phyloP scores from a whole-genome alignment of 768 basidiomycete species.

The Tylopilus plumbeoviolaceoides region DNA sequence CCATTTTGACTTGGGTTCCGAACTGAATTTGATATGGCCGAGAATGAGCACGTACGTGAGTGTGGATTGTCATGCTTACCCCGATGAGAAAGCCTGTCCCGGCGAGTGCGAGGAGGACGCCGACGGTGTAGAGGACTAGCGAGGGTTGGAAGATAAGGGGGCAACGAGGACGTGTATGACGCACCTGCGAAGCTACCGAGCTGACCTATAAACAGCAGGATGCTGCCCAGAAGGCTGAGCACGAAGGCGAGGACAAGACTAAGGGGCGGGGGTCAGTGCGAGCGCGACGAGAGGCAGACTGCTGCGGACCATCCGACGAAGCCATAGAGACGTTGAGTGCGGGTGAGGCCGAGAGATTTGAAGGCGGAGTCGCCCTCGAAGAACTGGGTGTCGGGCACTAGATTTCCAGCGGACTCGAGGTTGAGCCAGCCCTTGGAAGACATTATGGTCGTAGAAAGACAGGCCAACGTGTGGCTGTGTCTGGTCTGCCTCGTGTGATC shows the following conservation, averaged over 20 bases:
- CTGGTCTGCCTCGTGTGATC: constrained; percentile 23
- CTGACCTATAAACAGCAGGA: constrained; percentile 71
- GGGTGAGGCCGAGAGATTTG: constrained; percentile 70
- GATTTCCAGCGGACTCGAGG: constrained; percentile 60
- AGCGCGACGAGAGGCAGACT: too few species aligned
- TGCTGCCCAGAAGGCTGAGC: constrained; percentile 73
- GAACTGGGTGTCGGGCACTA: constrained; percentile 73
- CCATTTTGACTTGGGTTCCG: constrained; percentile 75
- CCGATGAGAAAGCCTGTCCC: constrained; percentile 92
- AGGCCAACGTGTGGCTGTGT: constrained; percentile 9
- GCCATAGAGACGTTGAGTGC: constrained; percentile 80
- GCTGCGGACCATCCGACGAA: constrained; percentile 74
- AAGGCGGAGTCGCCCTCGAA: constrained; percentile 91
- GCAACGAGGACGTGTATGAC: constrained; percentile 25
- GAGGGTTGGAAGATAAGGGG: constrained; percentile 1
- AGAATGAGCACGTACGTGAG: background rate
- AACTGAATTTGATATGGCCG: constrained; percentile 45
- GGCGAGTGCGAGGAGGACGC: constrained; percentile 75
- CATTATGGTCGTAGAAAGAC: constrained; percentile 10
- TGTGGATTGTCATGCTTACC: constrained; percentile 43
- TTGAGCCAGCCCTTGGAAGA: constrained; percentile 87
- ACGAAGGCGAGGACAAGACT: constrained; percentile 76
- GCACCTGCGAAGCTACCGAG: constrained; percentile 69
- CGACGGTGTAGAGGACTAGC: constrained; percentile 76
- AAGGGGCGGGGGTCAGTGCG: constrained; percentile 1